A percentile compares a stretch with the other conserved stretches of the same genome.
Evolutionary conservation across 495 filamentous ascomycete species (phyloP).

Genomic region (Lasiosphaeria ovina): DNA sequence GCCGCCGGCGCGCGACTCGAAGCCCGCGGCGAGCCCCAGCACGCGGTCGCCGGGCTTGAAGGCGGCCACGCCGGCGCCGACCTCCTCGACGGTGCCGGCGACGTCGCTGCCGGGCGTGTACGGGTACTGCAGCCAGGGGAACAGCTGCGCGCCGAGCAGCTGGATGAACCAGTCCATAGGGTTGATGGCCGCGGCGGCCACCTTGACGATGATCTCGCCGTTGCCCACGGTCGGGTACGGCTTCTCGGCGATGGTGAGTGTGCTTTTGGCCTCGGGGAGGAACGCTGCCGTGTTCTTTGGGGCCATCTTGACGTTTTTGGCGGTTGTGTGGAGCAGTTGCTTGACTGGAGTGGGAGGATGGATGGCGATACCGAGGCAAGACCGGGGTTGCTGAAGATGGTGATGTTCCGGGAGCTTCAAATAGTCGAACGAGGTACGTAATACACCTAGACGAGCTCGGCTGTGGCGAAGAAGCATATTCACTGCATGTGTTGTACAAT

Average conservation of each 20-base stretch:
- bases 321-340: too few relatives aligned
- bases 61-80: conserved; percentile 40
- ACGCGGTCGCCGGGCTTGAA: conserved; percentile 50
- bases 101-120: conserved; percentile 51
- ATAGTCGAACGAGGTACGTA: too few relatives aligned
- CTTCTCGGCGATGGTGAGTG: background rate
- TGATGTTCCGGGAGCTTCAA: too few relatives aligned
- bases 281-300: background rate
- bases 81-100: conserved; percentile 48
- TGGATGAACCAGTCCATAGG: conserved; percentile 48
- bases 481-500: too few relatives aligned
- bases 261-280: background rate
- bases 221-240: background rate
- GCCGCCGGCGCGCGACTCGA: conserved; percentile 19
- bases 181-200: conserved; percentile 41
- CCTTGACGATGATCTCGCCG: conserved; percentile 33
- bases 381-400: too few relatives aligned
- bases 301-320: background rate
- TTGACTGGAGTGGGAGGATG: too few relatives aligned
- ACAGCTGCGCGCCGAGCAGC: conserved; percentile 21
- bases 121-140: conserved; percentile 42
- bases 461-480: too few relatives aligned
- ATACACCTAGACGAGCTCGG: too few relatives aligned
- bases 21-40: conserved; percentile 27
- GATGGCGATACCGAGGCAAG: too few relatives aligned